These are phyloP conservation scores for Colletotrichum cuscutae DNA, from an alignment of 2,329 filamentous ascomycete species.

Conservation along the genomic window DNA sequence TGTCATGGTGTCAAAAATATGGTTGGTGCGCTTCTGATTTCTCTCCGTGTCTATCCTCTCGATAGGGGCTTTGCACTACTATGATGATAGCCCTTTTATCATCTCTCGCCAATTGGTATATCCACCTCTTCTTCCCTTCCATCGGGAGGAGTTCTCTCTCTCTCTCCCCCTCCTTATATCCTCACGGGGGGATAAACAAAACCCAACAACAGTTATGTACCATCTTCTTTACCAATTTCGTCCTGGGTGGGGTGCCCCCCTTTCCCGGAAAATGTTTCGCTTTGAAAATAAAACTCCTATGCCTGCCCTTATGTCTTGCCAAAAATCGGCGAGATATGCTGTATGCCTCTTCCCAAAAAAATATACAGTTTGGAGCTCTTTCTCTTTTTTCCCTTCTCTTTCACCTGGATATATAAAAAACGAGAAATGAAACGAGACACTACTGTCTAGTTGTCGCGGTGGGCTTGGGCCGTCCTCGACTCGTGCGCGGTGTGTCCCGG, in stretches of 20 bases:
- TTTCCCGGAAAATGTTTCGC: neutral
- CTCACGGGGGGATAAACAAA: neutral
- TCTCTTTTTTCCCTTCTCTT: neutral
- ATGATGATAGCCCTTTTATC: neutral
- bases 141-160: no score
- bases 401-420: conserved; percentile 25
- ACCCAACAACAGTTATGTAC: neutral
- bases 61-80: neutral
- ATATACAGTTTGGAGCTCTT: neutral
- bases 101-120: neutral
- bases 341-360: neutral
- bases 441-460: conserved; percentile 33
- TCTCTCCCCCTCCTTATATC: no score
- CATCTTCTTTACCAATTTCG: neutral
- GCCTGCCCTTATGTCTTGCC: neutral
- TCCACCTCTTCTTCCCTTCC: neutral
- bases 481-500: conserved; percentile 40
- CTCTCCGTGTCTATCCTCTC: neutral
- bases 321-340: neutral
- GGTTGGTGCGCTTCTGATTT: neutral
- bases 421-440: conserved; percentile 27
- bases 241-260: neutral
- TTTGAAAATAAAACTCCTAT: neutral
- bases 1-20: neutral
- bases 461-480: conserved; percentile 32